These are phyloP conservation scores for Eucalyptus erythrocorys DNA, from an alignment of 345 rosid genomes.

Conservation along the genomic window DNA sequence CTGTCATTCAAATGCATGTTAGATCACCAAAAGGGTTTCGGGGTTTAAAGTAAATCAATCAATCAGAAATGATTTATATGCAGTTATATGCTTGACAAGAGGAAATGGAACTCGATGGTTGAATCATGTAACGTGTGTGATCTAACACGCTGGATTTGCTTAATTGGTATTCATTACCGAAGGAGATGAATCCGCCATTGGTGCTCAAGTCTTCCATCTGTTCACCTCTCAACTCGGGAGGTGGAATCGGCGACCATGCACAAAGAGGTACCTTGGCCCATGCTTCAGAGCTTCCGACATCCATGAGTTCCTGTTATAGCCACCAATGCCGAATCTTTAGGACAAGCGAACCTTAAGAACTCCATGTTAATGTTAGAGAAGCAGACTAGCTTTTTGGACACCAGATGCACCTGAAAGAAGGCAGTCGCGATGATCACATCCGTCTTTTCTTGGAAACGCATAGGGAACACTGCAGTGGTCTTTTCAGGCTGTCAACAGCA, in stretches of 20 bases:
- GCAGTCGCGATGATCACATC: conserved; percentile 75
- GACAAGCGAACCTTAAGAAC: background rate
- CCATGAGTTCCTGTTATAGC: conserved; percentile 51
- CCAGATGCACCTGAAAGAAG: conserved; percentile 61
- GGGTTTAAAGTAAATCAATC: background rate
- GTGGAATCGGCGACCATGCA: conserved; percentile 86
- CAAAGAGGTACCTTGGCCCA: conserved; percentile 78
- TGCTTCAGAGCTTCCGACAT: conserved; percentile 51
- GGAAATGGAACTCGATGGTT: background rate
- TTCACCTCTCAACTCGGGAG: conserved; percentile 78
- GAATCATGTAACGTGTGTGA: background rate
- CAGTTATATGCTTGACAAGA: background rate
- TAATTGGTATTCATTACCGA: conserved; percentile 30
- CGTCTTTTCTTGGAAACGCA: conserved; percentile 70
- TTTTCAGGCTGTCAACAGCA: conserved; percentile 32
- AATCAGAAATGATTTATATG: background rate
- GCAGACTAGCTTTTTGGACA: background rate
- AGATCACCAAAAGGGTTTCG: background rate
- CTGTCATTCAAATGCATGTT: conserved; percentile 10
- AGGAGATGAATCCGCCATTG: conserved; percentile 75
- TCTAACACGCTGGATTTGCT: background rate
- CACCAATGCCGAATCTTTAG: background rate
- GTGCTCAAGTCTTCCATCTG: conserved; percentile 68
- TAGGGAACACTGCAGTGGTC: conserved; percentile 69
- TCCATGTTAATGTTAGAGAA: background rate